phyloP scores from a whole-genome alignment of 176 grass and related monocot genomes.

The Thinopyrum elongatum region DNA sequence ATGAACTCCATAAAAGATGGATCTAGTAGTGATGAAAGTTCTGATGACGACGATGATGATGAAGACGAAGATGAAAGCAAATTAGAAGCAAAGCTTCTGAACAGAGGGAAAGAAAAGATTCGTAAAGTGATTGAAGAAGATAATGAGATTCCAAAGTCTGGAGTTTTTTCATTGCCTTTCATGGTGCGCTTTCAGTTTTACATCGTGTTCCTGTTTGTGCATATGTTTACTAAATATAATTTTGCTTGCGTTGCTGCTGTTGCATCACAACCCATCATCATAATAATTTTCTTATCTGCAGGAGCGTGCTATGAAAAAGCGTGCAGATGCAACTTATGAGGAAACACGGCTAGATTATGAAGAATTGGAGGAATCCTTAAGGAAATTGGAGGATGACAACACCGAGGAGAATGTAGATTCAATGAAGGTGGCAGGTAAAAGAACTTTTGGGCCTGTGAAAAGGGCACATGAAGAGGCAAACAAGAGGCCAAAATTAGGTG shows the following conservation, averaged over 20 bases:
- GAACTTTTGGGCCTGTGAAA: conserved; percentile 67
- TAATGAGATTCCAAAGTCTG: conserved; percentile 57
- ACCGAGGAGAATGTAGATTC: conserved; percentile 50
- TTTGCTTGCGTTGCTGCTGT: not conserved
- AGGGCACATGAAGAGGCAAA: conserved; percentile 33
- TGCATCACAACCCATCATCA: not conserved
- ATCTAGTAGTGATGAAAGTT: conserved; percentile 74
- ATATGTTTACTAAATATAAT: conserved; percentile 18
- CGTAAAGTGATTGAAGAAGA: conserved; percentile 58
- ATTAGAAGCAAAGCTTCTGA: conserved; percentile 53
- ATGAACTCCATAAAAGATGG: conserved; percentile 76
- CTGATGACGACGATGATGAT: conserved; percentile 55
- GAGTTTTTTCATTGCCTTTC: conserved; percentile 89
- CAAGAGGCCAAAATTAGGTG: conserved; percentile 54
- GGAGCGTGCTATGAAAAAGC: conserved; percentile 87
- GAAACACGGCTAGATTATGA: conserved; percentile 66
- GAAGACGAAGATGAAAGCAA: conserved; percentile 27
- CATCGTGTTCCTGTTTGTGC: not conserved
- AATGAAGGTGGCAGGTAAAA: conserved; percentile 59
- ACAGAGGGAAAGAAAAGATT: conserved; percentile 77
- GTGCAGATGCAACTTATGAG: conserved; percentile 63
- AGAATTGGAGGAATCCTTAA: conserved; percentile 84
- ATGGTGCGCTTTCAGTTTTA: conserved; percentile 56
- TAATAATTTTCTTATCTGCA: conserved; percentile 36
- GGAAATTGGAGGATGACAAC: conserved; percentile 60